Conservation (phyloP, 148 eudicot species). For the Oxyria digyna region DNA sequence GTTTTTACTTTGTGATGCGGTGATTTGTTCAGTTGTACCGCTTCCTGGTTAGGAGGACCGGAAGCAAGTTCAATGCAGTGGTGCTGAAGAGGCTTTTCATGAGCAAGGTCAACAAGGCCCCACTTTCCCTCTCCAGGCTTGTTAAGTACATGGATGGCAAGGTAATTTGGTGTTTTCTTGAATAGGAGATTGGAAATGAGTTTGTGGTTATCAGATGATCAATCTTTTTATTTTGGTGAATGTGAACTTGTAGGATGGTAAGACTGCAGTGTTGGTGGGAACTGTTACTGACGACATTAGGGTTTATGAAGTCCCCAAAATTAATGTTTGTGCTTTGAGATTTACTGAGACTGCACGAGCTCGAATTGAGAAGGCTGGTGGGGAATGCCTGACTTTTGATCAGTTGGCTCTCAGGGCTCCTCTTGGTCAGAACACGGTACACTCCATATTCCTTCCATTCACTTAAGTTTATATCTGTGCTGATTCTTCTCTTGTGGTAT, state of each 20-base stretch:
- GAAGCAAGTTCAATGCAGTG: conserved; percentile 80
- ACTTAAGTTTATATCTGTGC: no score
- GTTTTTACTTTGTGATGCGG: background rate
- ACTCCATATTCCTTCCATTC: background rate
- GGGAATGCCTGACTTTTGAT: conserved; percentile 81
- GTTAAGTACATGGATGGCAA: conserved; percentile 55
- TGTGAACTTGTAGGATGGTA: conserved; percentile 37
- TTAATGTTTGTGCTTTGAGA: conserved; percentile 73
- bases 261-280: conserved; percentile 67
- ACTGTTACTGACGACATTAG: conserved; percentile 70
- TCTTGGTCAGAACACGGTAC: conserved; percentile 97
- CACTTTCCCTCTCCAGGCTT: conserved; percentile 70
- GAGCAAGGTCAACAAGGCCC: conserved; percentile 84
- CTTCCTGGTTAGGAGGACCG: conserved; percentile 80
- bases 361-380: conserved; percentile 87
- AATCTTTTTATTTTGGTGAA: background rate
- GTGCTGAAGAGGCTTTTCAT: conserved; percentile 76
- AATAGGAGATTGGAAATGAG: background rate
- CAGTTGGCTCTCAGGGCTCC: conserved; percentile 91
- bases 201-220: background rate
- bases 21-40: conserved; percentile 51
- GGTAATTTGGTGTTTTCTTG: conserved; percentile 21
- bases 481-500: no score
- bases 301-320: conserved; percentile 47
- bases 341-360: conserved; percentile 91